Conservation (phyloP, 2,329 filamentous ascomycete genomes). For the Ophiocordyceps camponoti-floridani region DNA sequence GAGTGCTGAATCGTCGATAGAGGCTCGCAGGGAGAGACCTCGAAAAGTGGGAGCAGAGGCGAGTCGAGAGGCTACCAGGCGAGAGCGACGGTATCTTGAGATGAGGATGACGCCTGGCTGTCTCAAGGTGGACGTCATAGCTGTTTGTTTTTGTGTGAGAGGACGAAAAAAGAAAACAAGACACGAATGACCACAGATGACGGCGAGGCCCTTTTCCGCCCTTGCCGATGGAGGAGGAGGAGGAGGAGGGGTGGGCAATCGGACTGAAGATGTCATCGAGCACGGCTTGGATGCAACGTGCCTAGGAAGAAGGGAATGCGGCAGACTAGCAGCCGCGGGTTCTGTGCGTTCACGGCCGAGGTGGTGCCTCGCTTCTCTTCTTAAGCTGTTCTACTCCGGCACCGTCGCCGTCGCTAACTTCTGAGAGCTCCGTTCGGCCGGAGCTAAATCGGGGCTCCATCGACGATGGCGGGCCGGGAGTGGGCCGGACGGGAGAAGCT, state of each 20-base stretch:
- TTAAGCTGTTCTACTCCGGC: too few species aligned
- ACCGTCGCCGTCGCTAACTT: too few species aligned
- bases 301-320: too few species aligned
- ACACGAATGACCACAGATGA: not conserved
- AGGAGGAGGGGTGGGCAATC: not conserved
- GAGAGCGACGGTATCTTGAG: constrained; percentile 72
- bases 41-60: constrained; percentile 92
- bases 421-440: too few species aligned
- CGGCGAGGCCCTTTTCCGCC: not conserved
- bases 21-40: constrained; percentile 59
- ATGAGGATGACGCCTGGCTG: not conserved
- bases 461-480: too few species aligned
- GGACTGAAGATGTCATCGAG: too few species aligned
- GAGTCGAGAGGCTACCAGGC: constrained; percentile 74
- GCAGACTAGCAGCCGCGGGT: too few species aligned
- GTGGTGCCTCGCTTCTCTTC: too few species aligned
- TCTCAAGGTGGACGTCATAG: not conserved
- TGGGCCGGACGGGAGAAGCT: too few species aligned
- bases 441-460: too few species aligned
- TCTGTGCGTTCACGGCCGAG: too few species aligned
- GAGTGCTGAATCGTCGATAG: constrained; percentile 5
- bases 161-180: not conserved
- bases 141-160: not conserved
- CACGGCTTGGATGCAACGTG: too few species aligned
- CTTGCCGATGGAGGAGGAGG: not conserved